These are phyloP conservation scores for Hermanozyma aechmeae DNA, from an alignment of 805 yeast genomes.

Conservation along the genomic window DNA sequence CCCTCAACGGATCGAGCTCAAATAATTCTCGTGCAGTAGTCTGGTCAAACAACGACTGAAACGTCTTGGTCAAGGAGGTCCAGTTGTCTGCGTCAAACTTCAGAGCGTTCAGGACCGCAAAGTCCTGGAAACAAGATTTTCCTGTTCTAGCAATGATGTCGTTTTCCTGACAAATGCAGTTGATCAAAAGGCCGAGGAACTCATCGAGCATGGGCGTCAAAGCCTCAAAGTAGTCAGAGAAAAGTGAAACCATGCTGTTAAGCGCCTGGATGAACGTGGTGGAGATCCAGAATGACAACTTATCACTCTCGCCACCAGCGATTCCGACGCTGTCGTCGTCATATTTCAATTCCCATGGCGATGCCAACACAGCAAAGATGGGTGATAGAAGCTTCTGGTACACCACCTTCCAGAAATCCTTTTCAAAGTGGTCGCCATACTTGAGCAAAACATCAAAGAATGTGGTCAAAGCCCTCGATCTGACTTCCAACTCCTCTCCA, in stretches of 20 bases:
- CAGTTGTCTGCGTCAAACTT: conserved; percentile 65
- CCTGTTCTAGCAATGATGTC: conserved; percentile 96
- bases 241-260: conserved; percentile 75
- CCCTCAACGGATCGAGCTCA: conserved; percentile 42
- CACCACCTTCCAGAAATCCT: conserved; percentile 72
- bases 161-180: conserved; percentile 93
- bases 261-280: conserved; percentile 94
- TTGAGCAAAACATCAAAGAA: conserved; percentile 75
- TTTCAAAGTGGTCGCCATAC: conserved; percentile 69
- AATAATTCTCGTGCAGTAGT: conserved; percentile 86
- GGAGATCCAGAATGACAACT: conserved; percentile 89
- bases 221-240: conserved; percentile 72
- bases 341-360: conserved; percentile 59
- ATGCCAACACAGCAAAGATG: conserved; percentile 70
- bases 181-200: conserved; percentile 64
- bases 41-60: conserved; percentile 60
- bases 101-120: conserved; percentile 64
- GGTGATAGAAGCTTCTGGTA: conserved; percentile 81
- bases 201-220: conserved; percentile 70
- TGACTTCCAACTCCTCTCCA: conserved; percentile 88
- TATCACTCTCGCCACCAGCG: conserved; percentile 50
- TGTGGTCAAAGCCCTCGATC: conserved; percentile 77
- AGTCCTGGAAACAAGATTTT: conserved; percentile 72
- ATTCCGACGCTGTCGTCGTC: conserved; percentile 32
- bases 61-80: conserved; percentile 57